Evolutionary conservation across 768 basidiomycete species (phyloP).

Genomic region (Boletus sp.): DNA sequence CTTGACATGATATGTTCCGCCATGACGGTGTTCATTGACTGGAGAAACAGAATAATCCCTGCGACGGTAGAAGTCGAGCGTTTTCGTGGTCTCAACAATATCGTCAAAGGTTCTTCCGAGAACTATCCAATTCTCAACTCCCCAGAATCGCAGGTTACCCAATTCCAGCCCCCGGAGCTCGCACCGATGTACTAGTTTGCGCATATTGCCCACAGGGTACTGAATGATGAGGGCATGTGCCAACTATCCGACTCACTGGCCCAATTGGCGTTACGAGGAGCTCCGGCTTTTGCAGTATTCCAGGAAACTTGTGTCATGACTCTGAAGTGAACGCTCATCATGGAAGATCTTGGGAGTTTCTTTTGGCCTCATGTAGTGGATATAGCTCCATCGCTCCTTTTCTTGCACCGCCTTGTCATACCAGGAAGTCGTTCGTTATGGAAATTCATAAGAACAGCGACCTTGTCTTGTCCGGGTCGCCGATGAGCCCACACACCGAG

Average conservation of each 20-base stretch:
- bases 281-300: not conserved
- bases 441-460: not conserved
- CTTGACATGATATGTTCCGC: not conserved
- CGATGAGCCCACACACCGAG: not conserved
- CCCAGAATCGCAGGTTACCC: not conserved
- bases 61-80: not conserved
- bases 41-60: not conserved
- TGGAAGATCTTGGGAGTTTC: not conserved
- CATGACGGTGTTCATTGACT: not conserved
- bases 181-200: not conserved
- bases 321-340: not conserved
- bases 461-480: not conserved
- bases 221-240: not conserved
- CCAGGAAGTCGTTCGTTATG: not conserved
- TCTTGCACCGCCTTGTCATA: conserved; percentile 6
- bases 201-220: too few relatives aligned
- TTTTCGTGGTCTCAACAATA: not conserved
- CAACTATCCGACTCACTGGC: not conserved
- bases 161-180: not conserved
- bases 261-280: not conserved
- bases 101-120: not conserved
- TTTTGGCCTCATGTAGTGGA: conserved; percentile 1
- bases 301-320: conserved; percentile 3
- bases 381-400: conserved; percentile 5
- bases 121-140: not conserved